phyloP scores from a whole-genome alignment of 352 stramenopile species.

The Phytopythium boreale region DNA sequence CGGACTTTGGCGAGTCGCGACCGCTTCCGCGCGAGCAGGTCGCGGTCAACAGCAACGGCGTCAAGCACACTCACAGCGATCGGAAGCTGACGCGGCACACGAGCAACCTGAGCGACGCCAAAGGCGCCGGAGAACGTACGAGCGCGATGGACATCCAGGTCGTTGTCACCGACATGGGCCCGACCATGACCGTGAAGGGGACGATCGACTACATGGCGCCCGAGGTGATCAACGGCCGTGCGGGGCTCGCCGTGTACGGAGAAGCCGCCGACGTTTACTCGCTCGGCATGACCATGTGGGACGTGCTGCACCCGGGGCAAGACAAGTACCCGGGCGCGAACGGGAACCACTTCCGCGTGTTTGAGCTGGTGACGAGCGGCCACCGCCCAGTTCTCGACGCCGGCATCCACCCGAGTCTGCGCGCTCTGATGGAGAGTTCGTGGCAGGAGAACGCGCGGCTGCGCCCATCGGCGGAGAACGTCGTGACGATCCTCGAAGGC shows the following conservation, averaged over 20 bases:
- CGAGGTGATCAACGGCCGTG: constrained; percentile 66
- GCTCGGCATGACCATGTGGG: constrained; percentile 74
- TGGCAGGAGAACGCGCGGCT: constrained; percentile 38
- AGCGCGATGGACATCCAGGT: constrained; percentile 14
- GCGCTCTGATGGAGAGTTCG: constrained; percentile 35
- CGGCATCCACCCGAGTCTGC: constrained; percentile 30
- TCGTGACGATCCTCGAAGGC: constrained; percentile 41
- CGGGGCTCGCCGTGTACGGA: constrained; percentile 45
- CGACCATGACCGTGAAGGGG: constrained; percentile 54
- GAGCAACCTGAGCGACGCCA: constrained; percentile 10
- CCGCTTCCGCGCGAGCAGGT: constrained; percentile 36
- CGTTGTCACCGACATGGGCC: constrained; percentile 6
- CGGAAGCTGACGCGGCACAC: neutral
- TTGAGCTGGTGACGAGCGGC: constrained; percentile 44
- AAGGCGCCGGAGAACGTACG: neutral
- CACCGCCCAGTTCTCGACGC: constrained; percentile 39
- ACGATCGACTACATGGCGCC: constrained; percentile 82
- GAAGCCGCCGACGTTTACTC: constrained; percentile 73
- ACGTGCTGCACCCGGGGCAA: constrained; percentile 51
- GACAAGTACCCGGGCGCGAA: constrained; percentile 45
- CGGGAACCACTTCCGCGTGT: constrained; percentile 63
- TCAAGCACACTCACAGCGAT: neutral
- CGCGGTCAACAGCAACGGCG: constrained; percentile 20
- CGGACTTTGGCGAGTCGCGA: constrained; percentile 70
- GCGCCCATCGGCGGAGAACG: constrained; percentile 38